Percentiles rank a stretch among this genome's conserved stretches.
phyloP scores from a whole-genome alignment of 805 yeast genomes.

The Sporopachydermia quercuum region DNA sequence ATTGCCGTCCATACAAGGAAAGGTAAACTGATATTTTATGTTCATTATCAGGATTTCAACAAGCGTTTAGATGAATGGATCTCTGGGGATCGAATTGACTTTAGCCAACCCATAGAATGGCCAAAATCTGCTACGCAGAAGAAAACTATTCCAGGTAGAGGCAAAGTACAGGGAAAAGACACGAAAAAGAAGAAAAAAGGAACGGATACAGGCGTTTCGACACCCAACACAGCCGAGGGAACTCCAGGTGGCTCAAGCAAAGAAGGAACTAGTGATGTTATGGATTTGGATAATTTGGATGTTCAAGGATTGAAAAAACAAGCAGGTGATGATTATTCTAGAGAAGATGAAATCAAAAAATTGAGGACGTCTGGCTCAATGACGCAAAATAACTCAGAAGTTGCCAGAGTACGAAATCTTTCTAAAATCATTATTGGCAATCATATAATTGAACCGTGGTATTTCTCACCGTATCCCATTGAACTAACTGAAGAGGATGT shows the following conservation, averaged over 20 bases:
- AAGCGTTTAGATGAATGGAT: constrained; percentile 97
- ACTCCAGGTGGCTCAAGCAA: constrained; percentile 10
- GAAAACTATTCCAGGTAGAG: constrained; percentile 21
- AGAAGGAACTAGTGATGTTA: constrained; percentile 35
- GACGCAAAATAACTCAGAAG: constrained; percentile 80
- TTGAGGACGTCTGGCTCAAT: constrained; percentile 92
- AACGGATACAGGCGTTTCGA: constrained; percentile 18
- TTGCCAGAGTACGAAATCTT: constrained; percentile 81
- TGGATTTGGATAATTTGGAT: constrained; percentile 73
- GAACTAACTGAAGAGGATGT: constrained; percentile 88
- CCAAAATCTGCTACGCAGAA: constrained; percentile 46
- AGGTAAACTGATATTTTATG: constrained; percentile 71
- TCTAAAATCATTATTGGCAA: constrained; percentile 71
- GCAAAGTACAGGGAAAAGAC: neutral
- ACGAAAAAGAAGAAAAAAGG: constrained; percentile 10
- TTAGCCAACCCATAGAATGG: constrained; percentile 48
- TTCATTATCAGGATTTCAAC: constrained; percentile 88
- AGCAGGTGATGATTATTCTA: constrained; percentile 55
- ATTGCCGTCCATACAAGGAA: constrained; percentile 61
- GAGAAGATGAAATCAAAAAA: constrained; percentile 88
- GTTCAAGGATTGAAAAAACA: constrained; percentile 60
- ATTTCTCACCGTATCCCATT: constrained; percentile 91
- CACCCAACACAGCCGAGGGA: constrained; percentile 7
- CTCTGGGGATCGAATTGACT: constrained; percentile 52
- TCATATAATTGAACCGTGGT: constrained; percentile 95